These are phyloP conservation scores for Citropsis articulata DNA, from an alignment of 345 rosid species.

Conservation along the genomic window DNA sequence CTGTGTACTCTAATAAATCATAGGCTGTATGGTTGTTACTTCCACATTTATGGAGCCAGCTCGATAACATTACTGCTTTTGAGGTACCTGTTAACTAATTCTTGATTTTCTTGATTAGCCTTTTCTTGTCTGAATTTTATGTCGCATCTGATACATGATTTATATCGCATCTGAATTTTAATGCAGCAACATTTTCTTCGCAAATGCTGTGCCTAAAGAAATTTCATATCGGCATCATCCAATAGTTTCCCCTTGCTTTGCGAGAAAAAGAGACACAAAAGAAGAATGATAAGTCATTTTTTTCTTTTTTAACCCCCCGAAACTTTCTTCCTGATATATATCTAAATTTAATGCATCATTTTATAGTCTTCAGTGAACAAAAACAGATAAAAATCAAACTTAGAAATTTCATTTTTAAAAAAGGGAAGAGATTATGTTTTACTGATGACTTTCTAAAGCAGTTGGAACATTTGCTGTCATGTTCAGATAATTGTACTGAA, in stretches of 20 bases:
- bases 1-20: neutral
- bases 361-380: neutral
- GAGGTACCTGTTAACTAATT: neutral
- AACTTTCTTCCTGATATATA: neutral
- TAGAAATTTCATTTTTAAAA: neutral
- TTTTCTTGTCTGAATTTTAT: conserved; percentile 1
- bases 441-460: neutral
- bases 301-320: neutral
- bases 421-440: neutral
- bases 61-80: neutral
- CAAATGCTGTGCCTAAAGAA: neutral
- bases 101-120: neutral
- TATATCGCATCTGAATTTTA: neutral
- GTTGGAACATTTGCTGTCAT: neutral
- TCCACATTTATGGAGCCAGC: conserved; percentile 7
- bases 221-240: neutral
- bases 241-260: neutral
- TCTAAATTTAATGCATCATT: neutral
- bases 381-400: neutral
- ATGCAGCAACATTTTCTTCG: neutral
- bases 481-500: neutral
- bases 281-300: too few species aligned
- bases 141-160: too few species aligned
- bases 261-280: neutral
- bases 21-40: neutral